Evolutionary conservation across 305 asterid genomes (phyloP).

Genomic region (Solanum aculeatissimum): DNA sequence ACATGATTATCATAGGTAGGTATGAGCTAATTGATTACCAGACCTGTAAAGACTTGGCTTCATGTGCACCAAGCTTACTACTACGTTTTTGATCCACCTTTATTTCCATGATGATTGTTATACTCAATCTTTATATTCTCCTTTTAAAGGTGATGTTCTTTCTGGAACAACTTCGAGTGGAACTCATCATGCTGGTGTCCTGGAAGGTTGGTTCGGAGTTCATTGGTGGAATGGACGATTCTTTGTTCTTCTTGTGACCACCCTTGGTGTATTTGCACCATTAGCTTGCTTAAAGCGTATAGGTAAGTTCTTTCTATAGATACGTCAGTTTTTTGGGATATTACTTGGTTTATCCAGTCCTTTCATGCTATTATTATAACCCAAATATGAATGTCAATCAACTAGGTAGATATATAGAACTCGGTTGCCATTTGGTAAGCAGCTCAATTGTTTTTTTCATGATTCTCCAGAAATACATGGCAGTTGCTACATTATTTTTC

Average conservation of each 20-base stretch:
- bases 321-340: not conserved
- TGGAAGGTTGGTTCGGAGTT: slow-evolving; percentile 93
- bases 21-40: not conserved
- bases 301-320: slow-evolving; percentile 32
- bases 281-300: slow-evolving; percentile 94
- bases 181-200: slow-evolving; percentile 88
- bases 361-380: not conserved
- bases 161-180: slow-evolving; percentile 90
- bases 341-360: not conserved
- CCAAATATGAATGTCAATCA: not conserved
- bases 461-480: not conserved
- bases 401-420: not conserved
- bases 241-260: slow-evolving; percentile 64
- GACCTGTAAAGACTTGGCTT: not conserved
- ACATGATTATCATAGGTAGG: slow-evolving; percentile 96
- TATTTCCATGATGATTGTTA: not conserved
- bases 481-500: not conserved
- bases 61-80: not conserved
- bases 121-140: slow-evolving; percentile 1
- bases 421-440: not conserved
- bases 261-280: slow-evolving; percentile 79
- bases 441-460: not conserved
- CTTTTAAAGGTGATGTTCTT: slow-evolving; percentile 82
- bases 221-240: slow-evolving; percentile 93
- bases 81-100: not conserved